Evolutionary conservation across 1,139 yeast species (phyloP), one percentile per base, ranked within the genome.

Genomic region (Taiozyma sp.): DNA sequence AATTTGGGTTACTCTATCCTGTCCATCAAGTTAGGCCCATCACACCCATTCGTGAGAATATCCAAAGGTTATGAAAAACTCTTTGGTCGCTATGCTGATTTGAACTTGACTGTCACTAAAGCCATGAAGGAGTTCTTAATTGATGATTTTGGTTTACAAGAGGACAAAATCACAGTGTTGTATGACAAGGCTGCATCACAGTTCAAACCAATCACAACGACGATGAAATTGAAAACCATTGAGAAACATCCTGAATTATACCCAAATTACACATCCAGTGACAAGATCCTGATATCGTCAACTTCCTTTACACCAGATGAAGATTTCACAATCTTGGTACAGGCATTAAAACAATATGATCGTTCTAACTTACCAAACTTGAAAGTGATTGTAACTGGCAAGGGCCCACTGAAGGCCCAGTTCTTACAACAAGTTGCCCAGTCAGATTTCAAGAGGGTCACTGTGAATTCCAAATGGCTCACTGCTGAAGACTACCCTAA

Each of bases 261-360:
- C 52, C 63, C 66, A 2, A 68, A 66, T 24, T 71, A 68, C 51
- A 45, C 64, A 7, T 57, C 63, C 0, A 64, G 69, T 0, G 89
- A 85, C 62, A 84, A 82, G 57, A 70, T 92, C 10, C 62, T 93
- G 16, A 81, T 93, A 5, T 85, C 95, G 1, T 85, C 97, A 0
- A 93, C 99, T 0, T 90, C 97, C 1, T 95, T 91, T 66, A 93
- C 99, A 0, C 95, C 96, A 0, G 99, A 95, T 66, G 99, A 95
- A 68, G 96, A 95, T 65, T 81, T 93, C 53, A 73, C 73, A 45
- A 70, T 88, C 34, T 70, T 95, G 22, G 69, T 93, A 19, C 81
- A 84, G 19, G 91, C 96, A 0, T 72, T 93, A 52, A 76, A 77
- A 49, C 57, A 67, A 16, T 85, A 89, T 59, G 95, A 88, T 51